These are phyloP conservation scores for Isatis lusitanica DNA, from an alignment of 441 rosid species.

Conservation along the genomic window DNA sequence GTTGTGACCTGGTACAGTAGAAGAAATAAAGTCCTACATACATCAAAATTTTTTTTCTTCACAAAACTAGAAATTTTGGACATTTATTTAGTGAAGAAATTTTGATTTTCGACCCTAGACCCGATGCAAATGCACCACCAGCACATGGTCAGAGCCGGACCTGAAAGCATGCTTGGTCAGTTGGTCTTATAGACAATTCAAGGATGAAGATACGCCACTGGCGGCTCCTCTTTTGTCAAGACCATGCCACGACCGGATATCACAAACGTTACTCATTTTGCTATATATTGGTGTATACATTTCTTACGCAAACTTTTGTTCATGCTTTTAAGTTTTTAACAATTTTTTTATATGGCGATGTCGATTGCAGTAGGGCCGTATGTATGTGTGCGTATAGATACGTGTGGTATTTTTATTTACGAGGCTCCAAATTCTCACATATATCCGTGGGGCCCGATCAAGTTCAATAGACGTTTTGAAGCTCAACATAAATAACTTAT, in stretches of 20 bases:
- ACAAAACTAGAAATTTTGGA: no score
- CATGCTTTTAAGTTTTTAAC: background rate
- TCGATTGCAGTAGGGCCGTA: background rate
- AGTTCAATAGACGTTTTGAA: constrained; percentile 14
- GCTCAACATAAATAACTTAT: background rate
- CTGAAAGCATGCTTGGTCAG: no score
- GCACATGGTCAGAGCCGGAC: no score
- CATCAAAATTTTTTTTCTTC: no score
- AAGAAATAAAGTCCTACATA: no score
- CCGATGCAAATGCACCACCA: no score
- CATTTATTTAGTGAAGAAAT: no score
- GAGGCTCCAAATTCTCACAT: constrained; percentile 6
- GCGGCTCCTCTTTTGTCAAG: constrained; percentile 10
- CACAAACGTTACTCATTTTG: constrained; percentile 1
- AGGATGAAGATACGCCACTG: background rate
- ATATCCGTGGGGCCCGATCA: constrained; percentile 17
- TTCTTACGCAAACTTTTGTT: background rate
- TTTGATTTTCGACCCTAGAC: no score
- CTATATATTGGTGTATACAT: background rate
- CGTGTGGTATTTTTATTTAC: constrained; percentile 13
- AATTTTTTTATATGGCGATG: background rate
- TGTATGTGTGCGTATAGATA: constrained; percentile 23
- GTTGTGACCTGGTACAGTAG: no score
- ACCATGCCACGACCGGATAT: constrained; percentile 11
- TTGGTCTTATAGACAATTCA: no score